Conservation (phyloP, 768 basidiomycete genomes). For the Tulasnella sp. region DNA sequence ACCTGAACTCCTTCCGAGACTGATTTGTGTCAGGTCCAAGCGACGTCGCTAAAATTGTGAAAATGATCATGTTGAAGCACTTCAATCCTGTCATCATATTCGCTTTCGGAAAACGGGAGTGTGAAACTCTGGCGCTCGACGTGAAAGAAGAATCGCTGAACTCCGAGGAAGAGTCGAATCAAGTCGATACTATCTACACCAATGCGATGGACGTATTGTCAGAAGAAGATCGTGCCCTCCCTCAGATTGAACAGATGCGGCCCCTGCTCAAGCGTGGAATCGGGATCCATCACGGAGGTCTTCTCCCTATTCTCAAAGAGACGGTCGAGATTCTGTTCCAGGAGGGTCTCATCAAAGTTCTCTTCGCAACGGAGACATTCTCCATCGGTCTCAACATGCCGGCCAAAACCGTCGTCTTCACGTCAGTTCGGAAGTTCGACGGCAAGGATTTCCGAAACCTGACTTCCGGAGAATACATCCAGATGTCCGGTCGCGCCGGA, state of each 20-base stretch:
- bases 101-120: conserved; percentile 97
- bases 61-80: conserved; percentile 97
- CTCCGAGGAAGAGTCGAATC: conserved; percentile 85
- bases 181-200: conserved; percentile 85
- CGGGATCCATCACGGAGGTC: conserved; percentile 97
- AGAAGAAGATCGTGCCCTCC: conserved; percentile 84
- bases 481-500: conserved; percentile 99
- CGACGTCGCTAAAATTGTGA: conserved; percentile 96
- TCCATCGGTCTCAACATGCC: conserved; percentile 99
- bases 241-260: conserved; percentile 90
- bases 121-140: conserved; percentile 87
- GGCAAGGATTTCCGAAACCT: conserved; percentile 92
- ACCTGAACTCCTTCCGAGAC: background rate
- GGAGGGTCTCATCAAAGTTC: conserved; percentile 95
- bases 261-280: conserved; percentile 94
- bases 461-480: conserved; percentile 96
- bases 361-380: conserved; percentile 99
- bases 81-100: conserved; percentile 99
- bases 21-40: conserved; percentile 62
- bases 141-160: conserved; percentile 98
- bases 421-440: conserved; percentile 92
- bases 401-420: conserved; percentile 99
- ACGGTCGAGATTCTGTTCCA: conserved; percentile 99
- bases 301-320: conserved; percentile 96
- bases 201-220: conserved; percentile 92